These are phyloP conservation scores for Suillus subluteus DNA, from an alignment of 768 basidiomycete species.

Conservation along the genomic window DNA sequence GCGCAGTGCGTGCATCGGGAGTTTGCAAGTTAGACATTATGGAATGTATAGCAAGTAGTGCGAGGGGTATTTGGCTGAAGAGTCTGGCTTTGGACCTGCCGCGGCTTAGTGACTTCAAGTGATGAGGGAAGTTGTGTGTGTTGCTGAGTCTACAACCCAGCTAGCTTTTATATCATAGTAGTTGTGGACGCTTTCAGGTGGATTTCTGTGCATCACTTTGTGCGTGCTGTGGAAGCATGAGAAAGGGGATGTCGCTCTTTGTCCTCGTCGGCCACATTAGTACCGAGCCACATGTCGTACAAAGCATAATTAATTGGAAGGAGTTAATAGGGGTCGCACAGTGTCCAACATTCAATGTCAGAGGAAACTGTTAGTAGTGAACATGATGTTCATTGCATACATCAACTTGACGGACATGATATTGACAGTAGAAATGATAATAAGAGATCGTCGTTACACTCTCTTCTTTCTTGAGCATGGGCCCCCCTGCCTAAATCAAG, in stretches of 20 bases:
- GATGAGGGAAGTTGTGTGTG: conserved; percentile 1
- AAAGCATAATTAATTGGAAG: conserved; percentile 2
- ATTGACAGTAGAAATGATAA: background rate
- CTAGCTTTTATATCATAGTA: conserved; percentile 28
- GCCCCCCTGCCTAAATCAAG: background rate
- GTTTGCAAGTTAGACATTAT: conserved; percentile 29
- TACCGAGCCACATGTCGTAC: conserved; percentile 5
- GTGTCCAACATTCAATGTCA: background rate
- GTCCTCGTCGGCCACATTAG: conserved; percentile 13
- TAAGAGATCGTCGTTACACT: background rate
- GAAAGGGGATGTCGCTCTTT: conserved; percentile 22
- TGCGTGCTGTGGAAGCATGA: conserved; percentile 14
- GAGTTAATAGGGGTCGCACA: background rate
- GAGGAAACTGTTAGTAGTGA: background rate
- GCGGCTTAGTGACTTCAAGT: conserved; percentile 2
- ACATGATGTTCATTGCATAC: background rate
- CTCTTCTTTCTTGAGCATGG: background rate
- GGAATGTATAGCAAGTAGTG: conserved; percentile 11
- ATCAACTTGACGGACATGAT: background rate
- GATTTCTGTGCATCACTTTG: conserved; percentile 9
- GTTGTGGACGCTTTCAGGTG: conserved; percentile 19
- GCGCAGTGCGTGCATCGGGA: conserved; percentile 39
- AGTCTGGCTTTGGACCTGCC: conserved; percentile 18
- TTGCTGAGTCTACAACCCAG: background rate
- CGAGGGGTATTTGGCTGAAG: background rate